Percentiles rank a stretch among this genome's conserved stretches.
phyloP scores from a whole-genome alignment of 2,329 filamentous ascomycete genomes.

The Alternaria arborescens region DNA sequence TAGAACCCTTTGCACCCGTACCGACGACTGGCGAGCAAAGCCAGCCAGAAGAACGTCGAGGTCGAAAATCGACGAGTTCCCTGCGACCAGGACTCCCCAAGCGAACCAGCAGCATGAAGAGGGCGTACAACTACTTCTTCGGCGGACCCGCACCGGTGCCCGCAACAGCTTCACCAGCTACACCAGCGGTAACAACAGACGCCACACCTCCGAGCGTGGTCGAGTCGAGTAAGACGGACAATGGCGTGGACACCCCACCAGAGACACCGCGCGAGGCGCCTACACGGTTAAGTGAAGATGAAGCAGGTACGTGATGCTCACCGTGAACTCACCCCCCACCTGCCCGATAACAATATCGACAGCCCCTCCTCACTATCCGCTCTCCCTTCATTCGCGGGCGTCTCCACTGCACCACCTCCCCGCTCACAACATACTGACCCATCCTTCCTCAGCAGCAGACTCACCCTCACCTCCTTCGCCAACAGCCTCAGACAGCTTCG shows the following conservation, averaged over 20 bases:
- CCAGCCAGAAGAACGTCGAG: slow-evolving; percentile 42
- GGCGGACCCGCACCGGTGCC: slow-evolving; percentile 35
- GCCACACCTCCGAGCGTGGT: slow-evolving; percentile 32
- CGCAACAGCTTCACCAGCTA: slow-evolving; percentile 38
- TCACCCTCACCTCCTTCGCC: slow-evolving; percentile 44
- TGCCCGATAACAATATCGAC: slow-evolving; percentile 36
- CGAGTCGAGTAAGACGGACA: slow-evolving; percentile 29
- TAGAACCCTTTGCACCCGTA: slow-evolving; percentile 39
- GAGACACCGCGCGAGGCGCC: slow-evolving; percentile 41
- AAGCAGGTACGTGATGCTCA: slow-evolving; percentile 28
- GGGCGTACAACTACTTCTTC: slow-evolving; percentile 54
- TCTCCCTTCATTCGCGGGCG: slow-evolving; percentile 27
- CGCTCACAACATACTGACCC: slow-evolving; percentile 32
- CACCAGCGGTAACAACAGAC: slow-evolving; percentile 38
- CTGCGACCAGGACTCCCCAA: slow-evolving; percentile 47
- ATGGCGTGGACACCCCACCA: slow-evolving; percentile 45
- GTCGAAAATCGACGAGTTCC: slow-evolving; percentile 43
- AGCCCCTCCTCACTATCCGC: slow-evolving; percentile 30
- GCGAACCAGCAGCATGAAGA: slow-evolving; percentile 51
- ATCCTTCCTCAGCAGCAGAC: slow-evolving; percentile 29
- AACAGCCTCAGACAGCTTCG: slow-evolving; percentile 38
- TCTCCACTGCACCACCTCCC: slow-evolving; percentile 25
- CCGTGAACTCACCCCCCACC: slow-evolving; percentile 16
- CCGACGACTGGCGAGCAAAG: slow-evolving; percentile 37
- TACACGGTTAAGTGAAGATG: slow-evolving; percentile 19